These are phyloP conservation scores for Diaporthe sp. DNA, from an alignment of 2,329 filamentous ascomycete species.

Conservation along the genomic window DNA sequence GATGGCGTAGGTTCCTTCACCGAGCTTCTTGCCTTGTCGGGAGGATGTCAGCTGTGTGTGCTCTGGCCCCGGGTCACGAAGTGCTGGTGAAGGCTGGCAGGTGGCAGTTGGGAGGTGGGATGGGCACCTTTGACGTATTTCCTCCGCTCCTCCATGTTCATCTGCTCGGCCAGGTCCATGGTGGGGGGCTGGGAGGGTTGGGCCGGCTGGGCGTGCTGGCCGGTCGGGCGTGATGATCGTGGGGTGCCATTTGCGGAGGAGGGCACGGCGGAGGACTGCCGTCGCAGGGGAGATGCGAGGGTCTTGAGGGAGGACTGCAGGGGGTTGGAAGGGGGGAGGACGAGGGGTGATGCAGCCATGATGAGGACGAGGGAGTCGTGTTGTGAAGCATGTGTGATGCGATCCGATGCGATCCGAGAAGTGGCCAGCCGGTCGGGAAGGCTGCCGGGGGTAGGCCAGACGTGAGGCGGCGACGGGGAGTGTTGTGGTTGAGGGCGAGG, in stretches of 20 bases:
- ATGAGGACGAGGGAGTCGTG: constrained; percentile 32
- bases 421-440: not conserved
- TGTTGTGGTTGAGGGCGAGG: not conserved
- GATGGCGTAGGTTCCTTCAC: constrained; percentile 96
- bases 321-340: constrained; percentile 46
- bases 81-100: too few species aligned
- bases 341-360: constrained; percentile 63
- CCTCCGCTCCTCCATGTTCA: constrained; percentile 84
- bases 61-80: not conserved
- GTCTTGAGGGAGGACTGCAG: constrained; percentile 39
- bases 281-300: constrained; percentile 44
- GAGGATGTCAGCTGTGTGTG: not conserved
- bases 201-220: constrained; percentile 29
- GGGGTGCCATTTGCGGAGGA: constrained; percentile 47
- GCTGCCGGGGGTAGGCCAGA: too few species aligned
- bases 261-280: constrained; percentile 44
- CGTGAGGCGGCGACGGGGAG: not conserved
- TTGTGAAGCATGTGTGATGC: not conserved
- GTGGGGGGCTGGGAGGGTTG: constrained; percentile 44
- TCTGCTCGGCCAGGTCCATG: constrained; percentile 79
- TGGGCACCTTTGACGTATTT: constrained; percentile 87
- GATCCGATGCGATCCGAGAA: not conserved
- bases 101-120: too few species aligned
- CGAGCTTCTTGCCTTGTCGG: constrained; percentile 82
- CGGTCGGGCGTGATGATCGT: constrained; percentile 38